Evolutionary conservation across 2,329 filamentous ascomycete genomes (phyloP).

Genomic region (Helicocarpus griseus): DNA sequence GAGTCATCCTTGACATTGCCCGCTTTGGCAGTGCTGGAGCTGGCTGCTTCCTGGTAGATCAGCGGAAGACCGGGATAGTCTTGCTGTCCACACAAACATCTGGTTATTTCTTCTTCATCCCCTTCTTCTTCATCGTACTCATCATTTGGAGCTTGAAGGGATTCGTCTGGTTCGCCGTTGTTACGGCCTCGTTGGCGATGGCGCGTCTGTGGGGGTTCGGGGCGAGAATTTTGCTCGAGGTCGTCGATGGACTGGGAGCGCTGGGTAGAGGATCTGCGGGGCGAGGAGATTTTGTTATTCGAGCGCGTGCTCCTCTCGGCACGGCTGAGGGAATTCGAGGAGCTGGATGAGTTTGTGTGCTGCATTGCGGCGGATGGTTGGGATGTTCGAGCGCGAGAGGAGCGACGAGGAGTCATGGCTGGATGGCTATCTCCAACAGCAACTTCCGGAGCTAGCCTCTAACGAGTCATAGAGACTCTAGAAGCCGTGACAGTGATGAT

Average conservation of each 20-base stretch:
- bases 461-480: conserved; percentile 9
- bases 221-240: conserved; percentile 36
- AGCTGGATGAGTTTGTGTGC: conserved; percentile 68
- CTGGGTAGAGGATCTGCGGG: conserved; percentile 61
- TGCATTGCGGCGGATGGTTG: conserved; percentile 63
- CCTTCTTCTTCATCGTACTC: conserved; percentile 49
- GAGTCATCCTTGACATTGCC: conserved; percentile 48
- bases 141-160: conserved; percentile 28
- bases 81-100: conserved; percentile 88
- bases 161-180: conserved; percentile 47
- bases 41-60: conserved; percentile 46
- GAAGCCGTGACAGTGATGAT: not conserved
- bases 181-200: conserved; percentile 62
- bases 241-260: conserved; percentile 47
- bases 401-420: conserved; percentile 67
- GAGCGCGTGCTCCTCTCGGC: conserved; percentile 64
- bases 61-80: conserved; percentile 78
- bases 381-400: conserved; percentile 70
- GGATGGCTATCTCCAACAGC: conserved; percentile 5
- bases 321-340: conserved; percentile 60
- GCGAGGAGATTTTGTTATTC: conserved; percentile 62
- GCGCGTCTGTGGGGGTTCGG: conserved; percentile 61
- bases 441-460: conserved; percentile 1
- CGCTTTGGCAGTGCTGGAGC: conserved; percentile 50
- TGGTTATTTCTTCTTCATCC: conserved; percentile 86